Conservation (phyloP, 306 rosid species). For the Hylodesmum podocarpum region DNA sequence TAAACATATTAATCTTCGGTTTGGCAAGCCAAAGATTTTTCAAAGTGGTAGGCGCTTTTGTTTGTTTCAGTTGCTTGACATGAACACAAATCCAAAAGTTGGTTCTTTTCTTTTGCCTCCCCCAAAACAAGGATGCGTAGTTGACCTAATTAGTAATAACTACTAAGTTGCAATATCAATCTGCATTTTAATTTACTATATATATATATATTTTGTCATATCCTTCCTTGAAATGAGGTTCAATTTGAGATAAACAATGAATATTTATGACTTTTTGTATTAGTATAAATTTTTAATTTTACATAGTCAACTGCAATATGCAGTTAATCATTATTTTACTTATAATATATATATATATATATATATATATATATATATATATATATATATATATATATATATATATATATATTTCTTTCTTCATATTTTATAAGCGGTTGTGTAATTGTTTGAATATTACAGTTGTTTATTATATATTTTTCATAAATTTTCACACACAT, state of each 20-base stretch:
- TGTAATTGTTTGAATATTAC: too few species aligned
- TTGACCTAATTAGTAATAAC: not conserved
- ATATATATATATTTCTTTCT: too few species aligned
- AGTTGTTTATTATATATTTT: too few species aligned
- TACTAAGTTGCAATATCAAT: not conserved
- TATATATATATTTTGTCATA: not conserved
- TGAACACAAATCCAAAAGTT: conserved; percentile 1
- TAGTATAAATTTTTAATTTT: too few species aligned
- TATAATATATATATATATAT: too few species aligned
- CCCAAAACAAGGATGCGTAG: not conserved
- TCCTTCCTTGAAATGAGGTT: not conserved
- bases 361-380: too few species aligned
- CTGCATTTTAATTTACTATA: not conserved
- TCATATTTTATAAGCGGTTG: too few species aligned
- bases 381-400: too few species aligned
- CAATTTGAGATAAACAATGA: not conserved
- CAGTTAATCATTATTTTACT: too few species aligned
- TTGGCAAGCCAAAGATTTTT: conserved; percentile 11
- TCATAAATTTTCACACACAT: too few species aligned
- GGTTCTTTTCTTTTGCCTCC: not conserved
- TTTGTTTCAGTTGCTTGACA: conserved; percentile 16
- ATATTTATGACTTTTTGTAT: not conserved
- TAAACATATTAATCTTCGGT: not conserved
- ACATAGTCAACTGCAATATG: too few species aligned
- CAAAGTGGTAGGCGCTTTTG: conserved; percentile 4